Conservation (phyloP, 208 protist species). For the Acanthamoeba divionensis region DNA sequence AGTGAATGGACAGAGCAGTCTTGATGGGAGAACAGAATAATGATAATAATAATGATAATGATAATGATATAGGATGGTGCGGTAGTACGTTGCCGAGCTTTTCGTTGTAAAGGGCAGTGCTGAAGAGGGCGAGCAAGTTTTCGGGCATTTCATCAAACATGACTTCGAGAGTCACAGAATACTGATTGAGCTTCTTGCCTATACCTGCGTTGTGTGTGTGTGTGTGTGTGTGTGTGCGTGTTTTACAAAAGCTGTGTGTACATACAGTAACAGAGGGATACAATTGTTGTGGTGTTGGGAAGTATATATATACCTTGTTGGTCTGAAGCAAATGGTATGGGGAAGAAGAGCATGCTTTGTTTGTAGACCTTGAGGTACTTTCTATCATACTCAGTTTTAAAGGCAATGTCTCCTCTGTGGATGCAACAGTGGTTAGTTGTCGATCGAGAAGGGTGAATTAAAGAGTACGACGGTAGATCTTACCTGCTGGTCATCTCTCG, state of each 20-base stretch:
- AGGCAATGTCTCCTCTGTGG: conserved; percentile 5
- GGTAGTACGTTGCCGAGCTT: neutral
- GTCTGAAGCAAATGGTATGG: conserved; percentile 6
- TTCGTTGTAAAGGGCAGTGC: conserved; percentile 37
- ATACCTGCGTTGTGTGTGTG: no score
- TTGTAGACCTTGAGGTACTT: conserved; percentile 38
- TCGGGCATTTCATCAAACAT: conserved; percentile 18
- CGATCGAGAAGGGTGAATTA: no score
- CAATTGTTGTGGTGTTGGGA: no score
- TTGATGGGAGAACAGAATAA: no score
- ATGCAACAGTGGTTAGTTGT: no score
- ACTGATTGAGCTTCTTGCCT: conserved; percentile 10
- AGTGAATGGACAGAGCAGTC: neutral
- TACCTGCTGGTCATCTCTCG: neutral
- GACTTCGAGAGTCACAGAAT: conserved; percentile 35
- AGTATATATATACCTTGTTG: no score
- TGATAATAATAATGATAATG: neutral
- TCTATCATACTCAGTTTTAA: conserved; percentile 13
- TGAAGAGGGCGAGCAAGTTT: conserved; percentile 1
- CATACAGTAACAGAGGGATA: no score
- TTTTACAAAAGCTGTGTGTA: no score
- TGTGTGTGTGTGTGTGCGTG: no score
- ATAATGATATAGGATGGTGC: no score
- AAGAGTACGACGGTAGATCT: no score
- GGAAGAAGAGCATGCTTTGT: conserved; percentile 31